Conservation (phyloP, 1,284 basidiomycete genomes). For the Mrakiaceae sp. region DNA sequence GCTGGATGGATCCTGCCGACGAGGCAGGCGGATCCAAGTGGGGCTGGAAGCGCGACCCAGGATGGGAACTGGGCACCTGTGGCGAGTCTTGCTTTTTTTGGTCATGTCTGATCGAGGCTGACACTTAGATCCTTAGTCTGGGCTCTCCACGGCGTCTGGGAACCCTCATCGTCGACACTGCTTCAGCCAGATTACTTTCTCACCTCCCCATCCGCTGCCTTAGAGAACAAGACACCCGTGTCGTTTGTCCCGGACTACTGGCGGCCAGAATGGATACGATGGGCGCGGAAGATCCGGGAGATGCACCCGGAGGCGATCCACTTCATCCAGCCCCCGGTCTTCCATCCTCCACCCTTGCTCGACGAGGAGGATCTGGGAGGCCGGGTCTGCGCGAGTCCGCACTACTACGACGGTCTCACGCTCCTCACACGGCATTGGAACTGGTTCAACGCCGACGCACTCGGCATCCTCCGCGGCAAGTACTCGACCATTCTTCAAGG, state of each 20-base stretch:
- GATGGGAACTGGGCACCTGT: constrained; percentile 76
- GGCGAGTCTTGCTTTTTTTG: constrained; percentile 27
- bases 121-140: constrained; percentile 43
- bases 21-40: constrained; percentile 41
- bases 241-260: constrained; percentile 73
- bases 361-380: constrained; percentile 51
- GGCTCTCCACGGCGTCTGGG: constrained; percentile 92
- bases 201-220: constrained; percentile 30
- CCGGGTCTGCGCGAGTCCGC: constrained; percentile 66
- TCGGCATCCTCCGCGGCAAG: constrained; percentile 68
- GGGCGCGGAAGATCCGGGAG: constrained; percentile 51
- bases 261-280: constrained; percentile 62
- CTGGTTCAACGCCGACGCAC: constrained; percentile 71
- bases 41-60: constrained; percentile 65
- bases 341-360: constrained; percentile 56
- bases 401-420: constrained; percentile 89
- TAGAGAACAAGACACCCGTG: constrained; percentile 4
- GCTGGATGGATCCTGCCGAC: constrained; percentile 54
- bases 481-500: constrained; percentile 50
- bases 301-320: constrained; percentile 75
- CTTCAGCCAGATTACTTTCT: constrained; percentile 71
- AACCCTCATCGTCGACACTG: constrained; percentile 52
- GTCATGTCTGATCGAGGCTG: not conserved
- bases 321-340: constrained; percentile 88
- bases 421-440: constrained; percentile 73